Percentiles rank a stretch among this genome's conserved stretches.
phyloP scores from a whole-genome alignment of 495 filamentous ascomycete species.

The Geopyxis carbonaria region DNA sequence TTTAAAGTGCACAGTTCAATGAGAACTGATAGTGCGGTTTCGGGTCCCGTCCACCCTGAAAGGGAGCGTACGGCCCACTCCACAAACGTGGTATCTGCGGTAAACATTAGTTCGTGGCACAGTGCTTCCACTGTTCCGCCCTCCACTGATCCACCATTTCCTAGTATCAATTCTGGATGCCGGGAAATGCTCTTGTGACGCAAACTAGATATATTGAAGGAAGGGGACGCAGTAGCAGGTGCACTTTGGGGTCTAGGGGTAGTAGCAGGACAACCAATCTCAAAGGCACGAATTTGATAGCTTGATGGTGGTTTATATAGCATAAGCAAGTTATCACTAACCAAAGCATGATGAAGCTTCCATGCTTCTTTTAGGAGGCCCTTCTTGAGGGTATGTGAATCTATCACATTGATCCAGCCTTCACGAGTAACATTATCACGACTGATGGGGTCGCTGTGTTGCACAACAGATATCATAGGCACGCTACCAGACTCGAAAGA shows the following conservation, averaged over 20 bases:
- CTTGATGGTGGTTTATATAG: conserved; percentile 23
- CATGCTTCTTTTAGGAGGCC: conserved; percentile 17
- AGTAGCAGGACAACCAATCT: conserved; percentile 13
- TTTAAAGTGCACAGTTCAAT: conserved; percentile 22
- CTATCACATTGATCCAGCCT: conserved; percentile 25
- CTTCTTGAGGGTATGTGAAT: conserved; percentile 19
- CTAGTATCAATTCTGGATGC: conserved; percentile 23
- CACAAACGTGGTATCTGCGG: conserved; percentile 18
- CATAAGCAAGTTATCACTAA: conserved; percentile 18
- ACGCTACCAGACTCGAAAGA: conserved; percentile 18
- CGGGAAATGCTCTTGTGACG: conserved; percentile 22
- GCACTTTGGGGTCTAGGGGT: conserved; percentile 23
- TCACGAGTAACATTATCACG: conserved; percentile 17
- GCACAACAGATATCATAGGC: conserved; percentile 24
- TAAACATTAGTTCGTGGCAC: conserved; percentile 26
- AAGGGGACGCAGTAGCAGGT: conserved; percentile 17
- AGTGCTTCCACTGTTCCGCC: conserved; percentile 25
- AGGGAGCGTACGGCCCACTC: conserved; percentile 20
- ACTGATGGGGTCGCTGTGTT: conserved; percentile 15
- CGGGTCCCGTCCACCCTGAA: conserved; percentile 24
- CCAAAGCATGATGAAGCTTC: conserved; percentile 25
- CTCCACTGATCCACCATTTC: conserved; percentile 16
- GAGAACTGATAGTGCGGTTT: conserved; percentile 21
- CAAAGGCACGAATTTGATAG: conserved; percentile 22
- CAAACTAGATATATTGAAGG: conserved; percentile 20